Conservation (phyloP, 2,329 filamentous ascomycete species). For the Ophiocordyceps unilateralis region DNA sequence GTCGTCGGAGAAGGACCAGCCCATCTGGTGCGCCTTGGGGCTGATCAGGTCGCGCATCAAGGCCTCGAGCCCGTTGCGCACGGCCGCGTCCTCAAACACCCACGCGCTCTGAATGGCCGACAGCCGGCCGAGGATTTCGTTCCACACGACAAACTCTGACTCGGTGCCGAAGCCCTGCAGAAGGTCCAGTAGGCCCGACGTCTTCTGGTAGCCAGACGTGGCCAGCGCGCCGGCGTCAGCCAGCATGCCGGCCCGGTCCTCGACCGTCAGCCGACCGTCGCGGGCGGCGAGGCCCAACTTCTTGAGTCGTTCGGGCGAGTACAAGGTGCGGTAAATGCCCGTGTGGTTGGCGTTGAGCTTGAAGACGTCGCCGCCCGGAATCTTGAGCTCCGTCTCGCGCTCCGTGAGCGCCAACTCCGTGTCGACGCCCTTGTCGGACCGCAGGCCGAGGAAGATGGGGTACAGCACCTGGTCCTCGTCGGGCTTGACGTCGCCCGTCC, state of each 20-base stretch:
- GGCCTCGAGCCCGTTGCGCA: conserved; percentile 59
- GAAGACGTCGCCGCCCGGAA: conserved; percentile 74
- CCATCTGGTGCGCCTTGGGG: conserved; percentile 67
- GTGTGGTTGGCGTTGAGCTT: conserved; percentile 95
- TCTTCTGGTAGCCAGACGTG: conserved; percentile 82
- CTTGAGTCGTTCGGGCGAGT: conserved; percentile 63
- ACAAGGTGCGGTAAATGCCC: conserved; percentile 79
- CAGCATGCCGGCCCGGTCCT: conserved; percentile 90
- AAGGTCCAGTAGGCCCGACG: conserved; percentile 71
- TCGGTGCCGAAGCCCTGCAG: conserved; percentile 74
- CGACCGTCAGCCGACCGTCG: conserved; percentile 51
- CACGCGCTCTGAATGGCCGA: conserved; percentile 67
- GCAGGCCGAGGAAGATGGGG: conserved; percentile 75
- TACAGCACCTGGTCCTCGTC: conserved; percentile 82
- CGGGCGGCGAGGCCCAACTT: conserved; percentile 83
- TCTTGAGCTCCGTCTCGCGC: conserved; percentile 61
- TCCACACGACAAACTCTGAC: conserved; percentile 86
- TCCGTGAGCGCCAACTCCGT: conserved; percentile 25
- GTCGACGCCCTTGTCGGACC: conserved; percentile 68
- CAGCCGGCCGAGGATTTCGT: conserved; percentile 69
- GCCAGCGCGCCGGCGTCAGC: conserved; percentile 82
- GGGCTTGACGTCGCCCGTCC: conserved; percentile 82
- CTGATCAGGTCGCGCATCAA: conserved; percentile 69
- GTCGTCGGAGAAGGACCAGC: conserved; percentile 70
- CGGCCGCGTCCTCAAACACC: conserved; percentile 56